Evolutionary conservation across 768 basidiomycete genomes (phyloP).

Genomic region (Rubroboletus satanas): DNA sequence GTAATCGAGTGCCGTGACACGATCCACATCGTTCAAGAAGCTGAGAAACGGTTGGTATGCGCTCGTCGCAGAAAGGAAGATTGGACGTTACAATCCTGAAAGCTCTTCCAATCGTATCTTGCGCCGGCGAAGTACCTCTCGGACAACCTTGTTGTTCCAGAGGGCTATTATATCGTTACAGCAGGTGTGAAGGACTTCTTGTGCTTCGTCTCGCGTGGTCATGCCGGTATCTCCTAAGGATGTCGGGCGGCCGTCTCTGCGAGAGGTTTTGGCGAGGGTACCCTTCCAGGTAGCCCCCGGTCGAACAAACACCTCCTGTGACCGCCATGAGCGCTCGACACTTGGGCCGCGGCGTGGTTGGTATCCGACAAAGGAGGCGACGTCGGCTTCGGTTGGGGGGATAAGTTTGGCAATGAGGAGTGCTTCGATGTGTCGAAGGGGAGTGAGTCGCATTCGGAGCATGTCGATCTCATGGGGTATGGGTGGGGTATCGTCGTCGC

Average conservation of each 20-base stretch:
- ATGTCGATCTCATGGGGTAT: slow-evolving; percentile 48
- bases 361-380: slow-evolving; percentile 21
- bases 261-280: slow-evolving; percentile 39
- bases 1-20: slow-evolving; percentile 43
- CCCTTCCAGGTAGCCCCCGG: slow-evolving; percentile 68
- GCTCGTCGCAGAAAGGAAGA: not conserved
- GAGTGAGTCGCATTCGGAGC: slow-evolving; percentile 58
- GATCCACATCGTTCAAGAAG: slow-evolving; percentile 49
- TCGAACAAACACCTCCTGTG: slow-evolving; percentile 47
- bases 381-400: slow-evolving; percentile 58
- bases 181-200: slow-evolving; percentile 39
- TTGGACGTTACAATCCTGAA: slow-evolving; percentile 42
- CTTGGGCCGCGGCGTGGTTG: slow-evolving; percentile 16
- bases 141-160: slow-evolving; percentile 43
- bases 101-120: slow-evolving; percentile 49
- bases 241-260: slow-evolving; percentile 23
- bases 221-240: slow-evolving; percentile 29
- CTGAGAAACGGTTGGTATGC: slow-evolving; percentile 19
- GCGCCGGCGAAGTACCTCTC: slow-evolving; percentile 40
- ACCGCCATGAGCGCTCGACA: slow-evolving; percentile 26
- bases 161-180: slow-evolving; percentile 42
- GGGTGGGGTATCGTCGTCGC: slow-evolving; percentile 27
- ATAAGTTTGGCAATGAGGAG: slow-evolving; percentile 73
- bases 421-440: slow-evolving; percentile 67
- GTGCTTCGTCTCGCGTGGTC: slow-evolving; percentile 34